Evolutionary conservation across 2,329 filamentous ascomycete species (phyloP), one percentile per base, ranked within the genome.

Genomic region (Colletotrichum ledebouriae): DNA sequence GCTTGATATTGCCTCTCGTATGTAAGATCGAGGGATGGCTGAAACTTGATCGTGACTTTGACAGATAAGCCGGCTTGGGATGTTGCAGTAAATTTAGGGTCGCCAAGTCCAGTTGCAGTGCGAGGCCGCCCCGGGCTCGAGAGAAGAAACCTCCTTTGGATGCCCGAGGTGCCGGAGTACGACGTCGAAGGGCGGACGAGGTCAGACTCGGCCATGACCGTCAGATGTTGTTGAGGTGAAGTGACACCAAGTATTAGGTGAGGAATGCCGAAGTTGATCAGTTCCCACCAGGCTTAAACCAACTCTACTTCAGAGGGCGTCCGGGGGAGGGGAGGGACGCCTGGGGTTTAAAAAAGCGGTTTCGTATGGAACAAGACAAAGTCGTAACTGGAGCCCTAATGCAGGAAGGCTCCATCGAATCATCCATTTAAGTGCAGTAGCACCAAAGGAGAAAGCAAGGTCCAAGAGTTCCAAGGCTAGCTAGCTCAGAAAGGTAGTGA

Each of bases 1-100:
- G 82, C 79, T 62, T 79, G 78, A 72, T 87, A 87, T 66, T 79
- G 80, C 56, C 82, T 80, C 56, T 73, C 77, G 73, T 85, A 84
- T 25, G 80, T 77, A 58, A 80, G 79, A 50, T 81, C 78, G 53
- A 82, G 74, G 6, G 82, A 83, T 42, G 80, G 79, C 57, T 81
- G 80, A 71, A 86, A 86, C 53, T 77, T 80, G 72, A 85, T 77
- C 34, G 80, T 80, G 59, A 85, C 78, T 29, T 81, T 79, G 15
- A 86, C 79, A 37, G 78, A 76, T 33, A 86, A 75, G 67, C 58
- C 58, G 22, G 63, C 55, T 17, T 56, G 56, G 13, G 55, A 49
- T 7, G 55, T 46, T 42, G 59, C 12, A n/a, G 47, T 49, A 12
- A 33, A 34, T 56, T 60, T 66, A 7, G 61, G 61, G 11, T 69